Evolutionary conservation across 1,284 basidiomycete species (phyloP), one percentile per base, ranked within the genome.

Genomic region (Austroboletus novae-zelandiae): DNA sequence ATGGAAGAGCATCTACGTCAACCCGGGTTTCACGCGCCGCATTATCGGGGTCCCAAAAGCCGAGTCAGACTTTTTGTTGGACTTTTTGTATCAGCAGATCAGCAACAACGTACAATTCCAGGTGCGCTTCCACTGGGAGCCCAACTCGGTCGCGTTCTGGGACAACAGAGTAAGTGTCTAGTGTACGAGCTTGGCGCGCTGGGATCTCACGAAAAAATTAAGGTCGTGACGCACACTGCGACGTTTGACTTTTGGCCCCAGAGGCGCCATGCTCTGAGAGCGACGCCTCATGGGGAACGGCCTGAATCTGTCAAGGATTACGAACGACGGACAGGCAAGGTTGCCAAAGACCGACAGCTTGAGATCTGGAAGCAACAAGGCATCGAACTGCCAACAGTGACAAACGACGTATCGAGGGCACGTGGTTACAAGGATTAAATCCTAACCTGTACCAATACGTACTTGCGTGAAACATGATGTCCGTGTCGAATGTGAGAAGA

Each of bases 271-370:
- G 89, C 87, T 9, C 72, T 91, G 41, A 81, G 90, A 45, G 84
- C 84, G n/a, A 92, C 90, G 3, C 89, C 89, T 43, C 87, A 86
- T 57, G 91, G 82, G 23, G 88, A 92, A 67, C 78, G 77, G 51
- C 90, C 90, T 2, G 73, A 76, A 18, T 88, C 84, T 0, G 90
- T 91, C n/a, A 79, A 74, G 37, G 84, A 83, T 41, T 91, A 89
- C 62, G 89, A 91, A 69, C 67, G 66, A 41, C 62, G 74, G 57
- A 78, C 75, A 0, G 84, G 85, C n/a, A 83, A 82, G 62, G 60
- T 71, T 40, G 84, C 84, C 1, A 80, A 81, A 57, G 85, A 89
- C 66, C 72, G 81, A 39, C 83, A 85, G 67, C 52, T 80, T 30
- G 84, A 81, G 59, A 72, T 86, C 45, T 86, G 81, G 82, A 78